Percentiles rank a stretch among this genome's conserved stretches.
Evolutionary conservation across 768 basidiomycete genomes (phyloP).

Genomic region (Holtermanniella nyarrowii): DNA sequence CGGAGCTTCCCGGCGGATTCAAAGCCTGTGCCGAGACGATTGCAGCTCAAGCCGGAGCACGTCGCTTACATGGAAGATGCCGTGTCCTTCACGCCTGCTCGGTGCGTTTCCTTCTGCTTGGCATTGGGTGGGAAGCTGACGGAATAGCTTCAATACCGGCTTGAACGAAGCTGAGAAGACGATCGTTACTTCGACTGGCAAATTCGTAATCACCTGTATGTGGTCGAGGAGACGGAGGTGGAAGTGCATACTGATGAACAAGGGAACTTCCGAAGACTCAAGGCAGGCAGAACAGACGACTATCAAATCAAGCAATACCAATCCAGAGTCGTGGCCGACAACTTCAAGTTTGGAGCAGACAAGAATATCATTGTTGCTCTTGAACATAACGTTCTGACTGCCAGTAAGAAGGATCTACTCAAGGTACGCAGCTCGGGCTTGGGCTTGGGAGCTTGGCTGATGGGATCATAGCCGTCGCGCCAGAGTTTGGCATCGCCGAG

Average conservation of each 20-base stretch:
- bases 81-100: constrained; percentile 84
- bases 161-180: constrained; percentile 82
- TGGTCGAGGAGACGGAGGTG: no score
- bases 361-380: constrained; percentile 95
- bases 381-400: constrained; percentile 81
- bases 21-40: constrained; percentile 79
- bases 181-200: constrained; percentile 87
- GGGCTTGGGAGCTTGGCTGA: neutral
- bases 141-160: constrained; percentile 76
- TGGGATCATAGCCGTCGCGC: constrained; percentile 16
- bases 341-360: constrained; percentile 95
- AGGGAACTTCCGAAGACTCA: constrained; percentile 88
- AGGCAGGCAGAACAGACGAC: constrained; percentile 77
- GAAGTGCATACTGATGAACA: neutral
- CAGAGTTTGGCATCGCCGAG: constrained; percentile 21
- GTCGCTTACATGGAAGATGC: constrained; percentile 85
- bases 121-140: neutral
- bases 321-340: constrained; percentile 89
- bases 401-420: constrained; percentile 86
- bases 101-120: constrained; percentile 46
- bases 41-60: constrained; percentile 83
- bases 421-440: constrained; percentile 50
- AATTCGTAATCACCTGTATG: constrained; percentile 76
- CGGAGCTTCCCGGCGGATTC: constrained; percentile 87
- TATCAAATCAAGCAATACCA: constrained; percentile 94